These are phyloP conservation scores for Teratosphaeria pseudoeucalypti DNA, from an alignment of 2,329 filamentous ascomycete genomes.

Conservation along the genomic window DNA sequence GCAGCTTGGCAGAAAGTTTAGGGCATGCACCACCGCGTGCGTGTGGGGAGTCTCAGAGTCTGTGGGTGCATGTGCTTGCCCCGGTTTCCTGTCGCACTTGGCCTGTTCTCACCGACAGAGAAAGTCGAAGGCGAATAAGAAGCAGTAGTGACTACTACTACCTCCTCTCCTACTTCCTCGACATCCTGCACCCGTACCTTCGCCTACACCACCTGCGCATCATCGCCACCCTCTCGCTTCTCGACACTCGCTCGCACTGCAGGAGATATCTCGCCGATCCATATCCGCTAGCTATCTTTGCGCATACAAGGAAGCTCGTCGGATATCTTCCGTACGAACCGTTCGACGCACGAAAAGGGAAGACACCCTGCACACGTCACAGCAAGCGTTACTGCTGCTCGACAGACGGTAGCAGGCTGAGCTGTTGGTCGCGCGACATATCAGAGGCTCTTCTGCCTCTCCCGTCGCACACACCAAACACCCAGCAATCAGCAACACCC, in stretches of 20 bases:
- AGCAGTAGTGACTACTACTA: neutral
- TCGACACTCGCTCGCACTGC: neutral
- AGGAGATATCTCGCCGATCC: neutral
- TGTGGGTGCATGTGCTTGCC: neutral
- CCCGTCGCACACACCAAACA: neutral
- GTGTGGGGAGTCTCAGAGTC: neutral
- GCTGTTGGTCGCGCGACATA: neutral
- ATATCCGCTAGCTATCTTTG: neutral
- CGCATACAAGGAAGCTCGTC: neutral
- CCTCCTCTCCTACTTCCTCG: neutral
- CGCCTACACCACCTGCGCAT: neutral
- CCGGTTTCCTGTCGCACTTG: neutral
- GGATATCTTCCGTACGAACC: neutral
- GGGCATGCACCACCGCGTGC: neutral
- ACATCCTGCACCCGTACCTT: neutral
- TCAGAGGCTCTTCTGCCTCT: neutral
- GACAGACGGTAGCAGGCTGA: neutral
- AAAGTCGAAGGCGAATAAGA: neutral
- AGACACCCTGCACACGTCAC: neutral
- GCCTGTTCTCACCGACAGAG: neutral
- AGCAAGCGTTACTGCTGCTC: neutral
- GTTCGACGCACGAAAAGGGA: neutral
- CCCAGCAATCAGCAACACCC: neutral
- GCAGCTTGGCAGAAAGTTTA: neutral
- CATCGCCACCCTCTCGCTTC: neutral